Percentiles rank a stretch among this genome's conserved stretches.
Evolutionary conservation across 805 yeast genomes (phyloP).

Genomic region (Limtongozyma cylindracea): DNA sequence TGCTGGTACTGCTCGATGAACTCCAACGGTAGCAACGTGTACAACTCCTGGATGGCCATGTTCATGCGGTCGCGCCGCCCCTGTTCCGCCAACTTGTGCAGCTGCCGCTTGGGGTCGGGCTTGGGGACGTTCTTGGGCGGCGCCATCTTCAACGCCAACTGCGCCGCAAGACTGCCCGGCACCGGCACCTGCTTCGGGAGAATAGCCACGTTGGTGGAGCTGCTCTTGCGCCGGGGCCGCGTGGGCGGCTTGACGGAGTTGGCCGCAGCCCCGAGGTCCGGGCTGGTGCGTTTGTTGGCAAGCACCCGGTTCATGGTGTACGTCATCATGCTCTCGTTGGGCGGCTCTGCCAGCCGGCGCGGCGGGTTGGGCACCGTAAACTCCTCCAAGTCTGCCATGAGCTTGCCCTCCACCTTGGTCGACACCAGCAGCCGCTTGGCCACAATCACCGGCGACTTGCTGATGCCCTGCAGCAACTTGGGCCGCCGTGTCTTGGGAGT

Average conservation of each 20-base stretch:
- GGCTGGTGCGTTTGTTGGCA: no score
- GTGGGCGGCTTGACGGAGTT: neutral
- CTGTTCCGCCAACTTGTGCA: conserved; percentile 91
- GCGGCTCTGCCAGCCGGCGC: no score
- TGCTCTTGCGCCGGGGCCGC: conserved; percentile 1
- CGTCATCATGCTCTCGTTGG: no score
- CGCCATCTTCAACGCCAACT: neutral
- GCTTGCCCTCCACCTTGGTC: no score
- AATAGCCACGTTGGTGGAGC: conserved; percentile 1
- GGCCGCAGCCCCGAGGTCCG: neutral
- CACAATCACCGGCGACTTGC: no score
- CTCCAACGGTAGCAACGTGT: conserved; percentile 35
- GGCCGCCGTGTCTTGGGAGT: no score
- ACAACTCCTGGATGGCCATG: conserved; percentile 56
- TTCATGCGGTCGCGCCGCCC: conserved; percentile 89
- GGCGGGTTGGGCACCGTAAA: no score
- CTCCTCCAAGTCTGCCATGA: no score
- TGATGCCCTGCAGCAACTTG: no score
- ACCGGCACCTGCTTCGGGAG: neutral
- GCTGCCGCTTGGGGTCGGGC: conserved; percentile 31
- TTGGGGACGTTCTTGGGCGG: conserved; percentile 2
- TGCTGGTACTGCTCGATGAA: conserved; percentile 28
- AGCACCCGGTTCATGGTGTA: conserved; percentile 19
- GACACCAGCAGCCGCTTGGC: no score
- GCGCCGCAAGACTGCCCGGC: neutral